These are phyloP conservation scores for Salvia splendens DNA, from an alignment of 257 asterid genomes.

Conservation along the genomic window DNA sequence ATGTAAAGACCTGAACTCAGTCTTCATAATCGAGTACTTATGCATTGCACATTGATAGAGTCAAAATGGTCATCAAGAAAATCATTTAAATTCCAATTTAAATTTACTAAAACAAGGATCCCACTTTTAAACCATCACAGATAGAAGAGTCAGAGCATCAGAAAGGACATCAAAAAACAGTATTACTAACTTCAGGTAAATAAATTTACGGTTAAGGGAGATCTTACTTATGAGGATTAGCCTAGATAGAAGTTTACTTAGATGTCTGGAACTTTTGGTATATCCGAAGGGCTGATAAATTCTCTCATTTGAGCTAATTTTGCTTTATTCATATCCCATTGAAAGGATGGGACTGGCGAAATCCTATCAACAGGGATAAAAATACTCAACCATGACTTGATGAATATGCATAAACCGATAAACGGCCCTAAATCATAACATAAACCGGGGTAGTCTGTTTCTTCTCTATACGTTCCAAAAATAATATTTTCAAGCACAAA, in stretches of 20 bases:
- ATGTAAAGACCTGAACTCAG: not conserved
- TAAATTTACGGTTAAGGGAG: not conserved
- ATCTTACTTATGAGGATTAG: too few relatives aligned
- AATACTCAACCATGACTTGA: too few relatives aligned
- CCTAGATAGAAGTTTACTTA: too few relatives aligned
- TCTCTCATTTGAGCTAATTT: too few relatives aligned
- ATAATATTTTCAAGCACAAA: not conserved
- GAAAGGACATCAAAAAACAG: not conserved
- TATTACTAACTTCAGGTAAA: not conserved
- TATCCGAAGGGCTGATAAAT: too few relatives aligned
- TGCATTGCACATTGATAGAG: not conserved
- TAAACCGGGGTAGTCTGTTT: not conserved
- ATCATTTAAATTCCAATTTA: not conserved
- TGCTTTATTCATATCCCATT: too few relatives aligned
- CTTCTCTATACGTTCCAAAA: not conserved
- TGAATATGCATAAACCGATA: not conserved
- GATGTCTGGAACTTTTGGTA: too few relatives aligned
- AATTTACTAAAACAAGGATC: constrained; percentile 1
- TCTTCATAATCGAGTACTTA: not conserved
- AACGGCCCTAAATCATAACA: constrained; percentile 4
- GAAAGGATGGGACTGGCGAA: too few relatives aligned
- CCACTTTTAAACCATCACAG: not conserved
- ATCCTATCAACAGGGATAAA: too few relatives aligned
- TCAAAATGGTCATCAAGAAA: not conserved
- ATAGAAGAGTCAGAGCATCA: not conserved